Evolutionary conservation across 768 basidiomycete genomes (phyloP), one percentile per base, ranked within the genome.

Genomic region (Podaxis carcinomalis): DNA sequence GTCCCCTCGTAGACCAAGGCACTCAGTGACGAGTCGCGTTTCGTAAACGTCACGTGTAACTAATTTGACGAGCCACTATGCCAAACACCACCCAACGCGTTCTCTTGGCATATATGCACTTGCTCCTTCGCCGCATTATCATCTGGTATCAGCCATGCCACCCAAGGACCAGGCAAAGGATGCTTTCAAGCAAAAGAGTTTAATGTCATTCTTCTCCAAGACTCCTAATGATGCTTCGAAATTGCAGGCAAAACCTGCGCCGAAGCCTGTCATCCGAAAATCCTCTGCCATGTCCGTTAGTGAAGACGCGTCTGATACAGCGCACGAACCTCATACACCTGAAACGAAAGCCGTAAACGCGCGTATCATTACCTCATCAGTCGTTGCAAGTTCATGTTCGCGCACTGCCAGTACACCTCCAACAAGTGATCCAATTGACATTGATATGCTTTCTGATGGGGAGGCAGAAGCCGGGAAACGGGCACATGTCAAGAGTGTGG

Each of bases 381-480:
- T 73, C 6, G 73, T 77, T 14, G 68, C 68, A 19, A 73, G 73
- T 63, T 71, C 73, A 16, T 87, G 84, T 47, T 83, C 83, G 23
- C 75, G 73, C 21, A 76, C 74, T 19, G 78, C 76, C 54, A 87
- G 78, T 64, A 90, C 89, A 1, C 90, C 91, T 27, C 90, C 90
- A 0, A 89, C 89, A 2, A 92, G 90, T 64, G 89, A 92, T 64
- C 78, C 83, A 28, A 82, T 92, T 59, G 90, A 93, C 64, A 80
- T 92, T 9, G 90, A 92, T 68, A 86, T 90, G 84, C 64, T 85
- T 52, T 79, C 79, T 35, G 82, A 78, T 11, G 82, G 80, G 44
- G 80, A 80, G 21, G 73, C 76, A 25, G 68, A 65, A 14, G 13
- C n/a, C 5, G 83, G 80, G 50, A 79, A 78, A n/a, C 74, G 75